Evolutionary conservation across 2,329 filamentous ascomycete genomes (phyloP).

Genomic region (Lecanoromycetidae sp.): DNA sequence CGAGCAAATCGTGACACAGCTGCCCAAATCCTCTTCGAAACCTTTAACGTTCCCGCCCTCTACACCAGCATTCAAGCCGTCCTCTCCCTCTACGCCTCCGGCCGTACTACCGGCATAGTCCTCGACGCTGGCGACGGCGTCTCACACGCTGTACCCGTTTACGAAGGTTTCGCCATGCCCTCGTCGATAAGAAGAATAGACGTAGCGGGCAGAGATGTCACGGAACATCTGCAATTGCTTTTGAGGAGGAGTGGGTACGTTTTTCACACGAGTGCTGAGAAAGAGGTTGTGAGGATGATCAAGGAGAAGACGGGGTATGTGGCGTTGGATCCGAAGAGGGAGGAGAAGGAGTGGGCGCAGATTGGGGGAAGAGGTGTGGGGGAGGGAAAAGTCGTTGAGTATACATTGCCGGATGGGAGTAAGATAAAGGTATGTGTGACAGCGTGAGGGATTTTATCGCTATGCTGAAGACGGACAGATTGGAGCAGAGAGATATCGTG

Average conservation of each 20-base stretch:
- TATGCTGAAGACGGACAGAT: conserved; percentile 35
- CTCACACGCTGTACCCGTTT: conserved; percentile 92
- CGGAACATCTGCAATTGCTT: conserved; percentile 83
- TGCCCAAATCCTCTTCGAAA: conserved; percentile 95
- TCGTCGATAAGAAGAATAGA: conserved; percentile 93
- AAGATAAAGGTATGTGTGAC: conserved; percentile 60
- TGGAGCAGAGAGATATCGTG: conserved; percentile 86
- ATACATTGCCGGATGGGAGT: conserved; percentile 81
- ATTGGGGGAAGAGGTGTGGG: conserved; percentile 59
- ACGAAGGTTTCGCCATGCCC: conserved; percentile 93
- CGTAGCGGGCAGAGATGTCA: conserved; percentile 90
- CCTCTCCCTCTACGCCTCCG: conserved; percentile 87
- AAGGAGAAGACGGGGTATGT: conserved; percentile 94
- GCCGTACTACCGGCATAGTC: conserved; percentile 89
- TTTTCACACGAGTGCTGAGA: conserved; percentile 96
- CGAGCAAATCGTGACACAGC: conserved; percentile 91
- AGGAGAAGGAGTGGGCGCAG: conserved; percentile 88
- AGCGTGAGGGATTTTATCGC: background rate
- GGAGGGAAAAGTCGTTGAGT: conserved; percentile 71
- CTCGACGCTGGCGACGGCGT: conserved; percentile 93
- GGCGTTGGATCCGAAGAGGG: conserved; percentile 75
- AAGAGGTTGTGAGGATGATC: conserved; percentile 94
- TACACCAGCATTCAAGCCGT: conserved; percentile 97
- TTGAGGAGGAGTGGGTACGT: conserved; percentile 86
- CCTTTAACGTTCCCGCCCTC: conserved; percentile 92